Percentiles rank a stretch among this genome's conserved stretches.
These are phyloP conservation scores for Claviceps quebecensis DNA, from an alignment of 2,329 filamentous ascomycete genomes.

Conservation along the genomic window DNA sequence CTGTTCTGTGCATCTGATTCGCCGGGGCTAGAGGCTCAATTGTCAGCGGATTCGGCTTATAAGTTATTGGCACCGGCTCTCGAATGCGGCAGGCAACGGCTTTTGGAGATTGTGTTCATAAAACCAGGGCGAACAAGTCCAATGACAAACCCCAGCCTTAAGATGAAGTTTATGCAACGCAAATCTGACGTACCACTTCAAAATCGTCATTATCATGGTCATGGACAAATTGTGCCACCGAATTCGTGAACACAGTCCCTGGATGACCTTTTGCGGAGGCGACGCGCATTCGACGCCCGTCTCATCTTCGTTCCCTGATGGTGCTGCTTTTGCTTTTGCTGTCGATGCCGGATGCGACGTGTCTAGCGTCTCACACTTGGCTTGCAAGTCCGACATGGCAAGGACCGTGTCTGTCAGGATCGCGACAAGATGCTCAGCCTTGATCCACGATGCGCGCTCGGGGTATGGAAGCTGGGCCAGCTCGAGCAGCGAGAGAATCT, in stretches of 20 bases:
- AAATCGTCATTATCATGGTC: conserved; percentile 25
- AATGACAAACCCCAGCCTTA: too few species aligned
- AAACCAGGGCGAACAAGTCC: neutral
- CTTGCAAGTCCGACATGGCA: conserved; percentile 20
- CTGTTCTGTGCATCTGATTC: conserved; percentile 23
- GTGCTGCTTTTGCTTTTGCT: neutral
- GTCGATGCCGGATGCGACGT: neutral
- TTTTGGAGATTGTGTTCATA: neutral
- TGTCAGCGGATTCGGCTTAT: neutral
- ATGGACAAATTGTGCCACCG: conserved; percentile 25
- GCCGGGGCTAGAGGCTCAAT: conserved; percentile 14
- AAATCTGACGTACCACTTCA: conserved; percentile 20
- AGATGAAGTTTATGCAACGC: neutral
- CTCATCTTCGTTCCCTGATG: neutral
- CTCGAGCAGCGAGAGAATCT: conserved; percentile 20
- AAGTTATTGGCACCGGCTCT: neutral
- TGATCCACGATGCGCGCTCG: conserved; percentile 22
- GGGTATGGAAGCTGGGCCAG: conserved; percentile 20
- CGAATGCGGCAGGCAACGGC: neutral
- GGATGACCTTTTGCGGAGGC: conserved; percentile 15
- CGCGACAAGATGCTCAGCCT: conserved; percentile 20
- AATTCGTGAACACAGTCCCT: conserved; percentile 18
- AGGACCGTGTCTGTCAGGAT: conserved; percentile 23
- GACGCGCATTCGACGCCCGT: neutral
- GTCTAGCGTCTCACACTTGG: conserved; percentile 13